Evolutionary conservation across 2,329 filamentous ascomycete genomes (phyloP).

Genomic region (Fusarium gaditjirri): DNA sequence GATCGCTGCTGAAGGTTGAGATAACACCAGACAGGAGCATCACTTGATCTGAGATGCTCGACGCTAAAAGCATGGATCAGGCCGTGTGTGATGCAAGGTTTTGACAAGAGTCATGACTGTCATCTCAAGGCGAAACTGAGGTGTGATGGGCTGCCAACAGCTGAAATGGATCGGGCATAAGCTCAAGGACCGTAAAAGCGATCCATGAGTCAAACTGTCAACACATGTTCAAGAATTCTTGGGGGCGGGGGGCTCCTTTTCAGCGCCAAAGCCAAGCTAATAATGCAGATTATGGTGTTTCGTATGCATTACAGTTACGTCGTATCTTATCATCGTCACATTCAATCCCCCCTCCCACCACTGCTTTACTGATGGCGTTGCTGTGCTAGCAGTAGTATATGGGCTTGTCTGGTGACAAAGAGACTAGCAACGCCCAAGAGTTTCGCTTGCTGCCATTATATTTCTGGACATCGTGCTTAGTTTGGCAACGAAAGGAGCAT

Average conservation of each 20-base stretch:
- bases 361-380: conserved; percentile 11
- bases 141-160: conserved; percentile 16
- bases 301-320: conserved; percentile 17
- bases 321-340: conserved; percentile 28
- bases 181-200: neutral
- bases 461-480: neutral
- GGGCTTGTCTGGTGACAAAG: conserved; percentile 27
- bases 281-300: conserved; percentile 10
- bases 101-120: conserved; percentile 38
- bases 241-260: neutral
- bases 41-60: conserved; percentile 40
- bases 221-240: neutral
- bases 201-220: conserved; percentile 4
- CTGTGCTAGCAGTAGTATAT: conserved; percentile 13
- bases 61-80: conserved; percentile 30
- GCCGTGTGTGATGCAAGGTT: conserved; percentile 23
- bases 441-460: neutral
- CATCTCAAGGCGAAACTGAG: conserved; percentile 4
- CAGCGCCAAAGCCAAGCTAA: conserved; percentile 4
- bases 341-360: conserved; percentile 15
- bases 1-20: conserved; percentile 31
- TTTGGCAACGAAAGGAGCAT: neutral
- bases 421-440: conserved; percentile 9
- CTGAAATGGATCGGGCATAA: conserved; percentile 12
- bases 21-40: conserved; percentile 29